Evolutionary conservation across 177 flowering plant species (phyloP).

Genomic region (Vitis hybrid): DNA sequence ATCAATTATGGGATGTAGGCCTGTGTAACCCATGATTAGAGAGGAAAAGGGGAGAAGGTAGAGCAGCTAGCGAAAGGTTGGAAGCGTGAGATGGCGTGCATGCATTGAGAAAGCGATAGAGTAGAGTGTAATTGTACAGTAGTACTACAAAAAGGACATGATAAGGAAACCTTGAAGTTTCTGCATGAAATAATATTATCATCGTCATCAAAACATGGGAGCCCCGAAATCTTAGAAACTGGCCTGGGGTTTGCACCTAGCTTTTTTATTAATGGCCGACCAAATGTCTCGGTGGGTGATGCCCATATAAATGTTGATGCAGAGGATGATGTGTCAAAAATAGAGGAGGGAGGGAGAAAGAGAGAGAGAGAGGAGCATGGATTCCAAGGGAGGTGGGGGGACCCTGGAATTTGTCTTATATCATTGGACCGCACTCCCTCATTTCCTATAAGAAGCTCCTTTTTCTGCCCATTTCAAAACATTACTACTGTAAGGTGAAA

Average conservation of each 20-base stretch:
- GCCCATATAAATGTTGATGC: slow-evolving; percentile 11
- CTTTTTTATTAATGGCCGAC: slow-evolving; percentile 16
- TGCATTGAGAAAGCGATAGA: too few species aligned
- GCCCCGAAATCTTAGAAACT: background rate
- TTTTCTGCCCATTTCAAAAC: background rate
- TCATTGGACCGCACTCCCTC: slow-evolving; percentile 9
- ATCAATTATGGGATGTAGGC: too few species aligned
- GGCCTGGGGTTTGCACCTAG: background rate
- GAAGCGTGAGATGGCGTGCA: too few species aligned
- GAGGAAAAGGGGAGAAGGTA: too few species aligned
- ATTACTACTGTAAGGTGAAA: background rate
- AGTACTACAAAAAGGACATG: slow-evolving; percentile 3
- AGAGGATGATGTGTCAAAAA: slow-evolving; percentile 14
- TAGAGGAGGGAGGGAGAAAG: background rate
- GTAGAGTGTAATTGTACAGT: background rate
- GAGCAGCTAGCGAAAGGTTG: too few species aligned
- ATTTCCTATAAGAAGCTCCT: slow-evolving; percentile 12
- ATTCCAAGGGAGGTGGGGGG: background rate
- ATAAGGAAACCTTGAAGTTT: slow-evolving; percentile 3
- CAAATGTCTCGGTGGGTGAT: slow-evolving; percentile 18
- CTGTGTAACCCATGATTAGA: too few species aligned
- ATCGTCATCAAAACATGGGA: slow-evolving; percentile 2
- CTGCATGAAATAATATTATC: background rate
- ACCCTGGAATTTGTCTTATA: background rate
- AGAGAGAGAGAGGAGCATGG: background rate